Conservation (phyloP, 139 green algal species). For the Ostreobium quekettii region DNA sequence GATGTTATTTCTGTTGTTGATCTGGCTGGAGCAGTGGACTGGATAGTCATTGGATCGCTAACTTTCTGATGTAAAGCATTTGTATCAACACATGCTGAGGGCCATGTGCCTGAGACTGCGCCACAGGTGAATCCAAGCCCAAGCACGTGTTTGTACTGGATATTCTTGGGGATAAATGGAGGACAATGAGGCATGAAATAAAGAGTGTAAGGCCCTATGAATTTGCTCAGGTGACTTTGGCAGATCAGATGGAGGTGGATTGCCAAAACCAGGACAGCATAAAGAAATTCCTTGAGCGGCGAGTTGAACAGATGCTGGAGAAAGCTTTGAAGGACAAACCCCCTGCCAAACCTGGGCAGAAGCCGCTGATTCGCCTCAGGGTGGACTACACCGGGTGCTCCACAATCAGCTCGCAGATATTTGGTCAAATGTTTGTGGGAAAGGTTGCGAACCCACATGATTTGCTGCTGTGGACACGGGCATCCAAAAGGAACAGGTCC, state of each 20-base stretch:
- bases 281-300: conserved; percentile 47
- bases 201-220: conserved; percentile 69
- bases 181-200: conserved; percentile 60
- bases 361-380: conserved; percentile 63
- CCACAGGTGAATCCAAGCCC: conserved; percentile 66
- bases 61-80: too few relatives aligned
- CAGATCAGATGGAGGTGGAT: conserved; percentile 35
- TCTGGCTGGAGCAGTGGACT: too few relatives aligned
- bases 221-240: conserved; percentile 56
- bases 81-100: too few relatives aligned
- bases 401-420: conserved; percentile 90
- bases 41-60: too few relatives aligned
- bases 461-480: conserved; percentile 87
- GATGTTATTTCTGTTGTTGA: too few relatives aligned
- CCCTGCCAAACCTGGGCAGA: conserved; percentile 8
- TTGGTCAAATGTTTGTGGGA: conserved; percentile 91
- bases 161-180: conserved; percentile 45
- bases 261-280: conserved; percentile 47
- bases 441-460: conserved; percentile 95
- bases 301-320: conserved; percentile 29
- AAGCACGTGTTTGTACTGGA: conserved; percentile 93
- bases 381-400: conserved; percentile 94
- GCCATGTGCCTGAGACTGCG: too few relatives aligned
- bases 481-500: conserved; percentile 14
- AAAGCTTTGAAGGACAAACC: conserved; percentile 1